Base-by-base conservation (phyloP, 441 rosid species). In the Pelargonium myrrhifolium region DNA sequence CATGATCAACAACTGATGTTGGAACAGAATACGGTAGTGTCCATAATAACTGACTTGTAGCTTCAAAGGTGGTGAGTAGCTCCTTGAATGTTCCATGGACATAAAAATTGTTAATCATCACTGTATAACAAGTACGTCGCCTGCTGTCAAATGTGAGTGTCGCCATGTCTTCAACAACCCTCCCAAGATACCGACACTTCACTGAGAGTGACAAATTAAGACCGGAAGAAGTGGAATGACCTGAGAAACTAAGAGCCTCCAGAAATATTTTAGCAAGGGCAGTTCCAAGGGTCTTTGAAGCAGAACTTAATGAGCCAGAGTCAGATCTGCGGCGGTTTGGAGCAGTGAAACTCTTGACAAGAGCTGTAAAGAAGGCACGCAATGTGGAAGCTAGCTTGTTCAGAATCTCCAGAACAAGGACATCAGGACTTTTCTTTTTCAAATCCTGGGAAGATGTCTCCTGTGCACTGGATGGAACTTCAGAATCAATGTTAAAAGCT, bases 271-370 rank as follows among this genome's bases (percentile, higher is more conserved):
- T 89, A 56, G 97, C 97, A 76, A 94, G 71, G 56, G 90, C 95
- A 76, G 85, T 83, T 73, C 97, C 96, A 72, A 94, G 89, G 39
- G 86, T 84, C 87, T 88, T 89, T 17, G 98, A 88, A 70, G 96
- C 96, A 43, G 96, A 82, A 80, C 82, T 87, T 77, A 85, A 58
- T 63, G 91, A 77, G 58, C 89, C 91, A 31, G 85, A 80, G 79
- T 94, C 99, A 75, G 86, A 86, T 79, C 99, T 84, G 22, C 99
- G 96, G 63, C 97, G 99, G 75, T 88, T 87, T 42, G 97, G 93
- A 49, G 92, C 86, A 42, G 94, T 89, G 68, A 88, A 88, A 58
- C 96, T 93, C 84, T 94, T 94, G 62, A 94, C 99, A 80, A 94
- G 86, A 60, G 97, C 89, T 37, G 85, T 84, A 72, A 92, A 92